Conservation (phyloP, 805 yeast species). For the Phaffomyces opuntiae region DNA sequence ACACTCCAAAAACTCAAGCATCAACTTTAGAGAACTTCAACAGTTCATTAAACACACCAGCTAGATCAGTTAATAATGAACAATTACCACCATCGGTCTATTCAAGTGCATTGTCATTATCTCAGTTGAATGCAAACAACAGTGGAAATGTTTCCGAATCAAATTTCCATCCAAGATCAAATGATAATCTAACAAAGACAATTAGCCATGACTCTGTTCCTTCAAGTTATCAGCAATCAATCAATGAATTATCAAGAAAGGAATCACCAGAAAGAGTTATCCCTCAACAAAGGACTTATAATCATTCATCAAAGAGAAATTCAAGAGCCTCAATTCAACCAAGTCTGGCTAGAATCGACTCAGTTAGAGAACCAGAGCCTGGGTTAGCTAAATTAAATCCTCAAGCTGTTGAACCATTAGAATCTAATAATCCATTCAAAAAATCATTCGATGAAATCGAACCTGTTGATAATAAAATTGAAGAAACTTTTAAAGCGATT, state of each 20-base stretch:
- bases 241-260: neutral
- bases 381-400: no score
- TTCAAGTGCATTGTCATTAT: neutral
- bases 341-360: neutral
- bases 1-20: neutral
- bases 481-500: neutral
- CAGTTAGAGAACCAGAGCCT: neutral
- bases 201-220: neutral
- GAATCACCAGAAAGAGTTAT: neutral
- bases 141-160: neutral
- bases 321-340: neutral
- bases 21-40: neutral
- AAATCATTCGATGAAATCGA: neutral
- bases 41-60: neutral
- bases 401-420: no score
- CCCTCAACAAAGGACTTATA: neutral
- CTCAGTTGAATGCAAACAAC: neutral
- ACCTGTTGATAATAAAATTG: no score
- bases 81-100: neutral
- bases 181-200: neutral
- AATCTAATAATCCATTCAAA: neutral
- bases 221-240: neutral
- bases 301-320: constrained; percentile 2
- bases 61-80: neutral
- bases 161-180: neutral